Base-by-base conservation (phyloP, 345 rosid genomes). In the Pseudoturritis turrita region DNA sequence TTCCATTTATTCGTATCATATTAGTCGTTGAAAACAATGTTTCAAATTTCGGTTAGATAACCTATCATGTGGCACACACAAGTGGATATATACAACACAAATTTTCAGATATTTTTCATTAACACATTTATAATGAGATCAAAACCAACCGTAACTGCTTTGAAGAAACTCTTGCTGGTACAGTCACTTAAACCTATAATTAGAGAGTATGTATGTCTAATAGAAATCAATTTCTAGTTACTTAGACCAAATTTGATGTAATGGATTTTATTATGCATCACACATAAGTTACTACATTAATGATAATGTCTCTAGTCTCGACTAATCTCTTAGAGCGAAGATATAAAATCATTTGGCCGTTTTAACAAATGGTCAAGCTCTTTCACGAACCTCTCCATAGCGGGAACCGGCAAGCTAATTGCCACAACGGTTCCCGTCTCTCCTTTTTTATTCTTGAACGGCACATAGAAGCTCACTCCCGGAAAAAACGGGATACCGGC, bases 381-480 rank as follows among this genome's bases (percentile, higher is more conserved):
- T 29, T 61, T 10, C 19, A 31, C 75, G 22, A 78, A 78, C 55
- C 33, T 78, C 51, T 78, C 81, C 81, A 78, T 78, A 2, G 78
- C 81, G n/a, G 7, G 43, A 2, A 13, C 72, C 2, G 81, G 78
- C 19, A 78, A 78, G 33, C 40, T 61, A 69, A 78, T 37, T 0
- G 75, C 62, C 31, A 66, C 72, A 17, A 50, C 68, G 18, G 50
- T 62, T n/a, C 81, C 90, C 0, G 37, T 45, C 59, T 75, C 85
- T 21, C 83, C 90, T 10, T 81, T 44, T 17, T 44, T 72, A 33
- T 79, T 81, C 66, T 45, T 62, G 22, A 75, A 73, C 11, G 86
- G 80, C n/a, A 83, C 61, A 50, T 62, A 80, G 47, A 82, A 81
- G 45, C 85, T 81, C 36, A 80, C 82, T 21, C 83, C 86, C 0